These are phyloP conservation scores for Cercospora sp. DNA, from an alignment of 2,329 filamentous ascomycete species.

Conservation along the genomic window DNA sequence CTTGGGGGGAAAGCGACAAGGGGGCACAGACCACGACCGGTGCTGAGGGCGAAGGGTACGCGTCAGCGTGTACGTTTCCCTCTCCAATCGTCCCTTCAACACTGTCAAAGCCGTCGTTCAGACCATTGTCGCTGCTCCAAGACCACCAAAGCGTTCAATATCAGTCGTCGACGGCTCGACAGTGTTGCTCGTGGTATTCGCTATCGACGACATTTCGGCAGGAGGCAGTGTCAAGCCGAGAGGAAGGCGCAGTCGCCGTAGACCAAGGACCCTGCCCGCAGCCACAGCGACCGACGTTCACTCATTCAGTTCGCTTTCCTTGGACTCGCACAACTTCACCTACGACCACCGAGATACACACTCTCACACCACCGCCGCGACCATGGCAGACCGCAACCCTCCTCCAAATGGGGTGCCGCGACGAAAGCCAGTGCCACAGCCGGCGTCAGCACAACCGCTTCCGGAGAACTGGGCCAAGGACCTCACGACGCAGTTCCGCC, in stretches of 20 bases:
- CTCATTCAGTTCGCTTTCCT: background rate
- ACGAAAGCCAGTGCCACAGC: conserved; percentile 35
- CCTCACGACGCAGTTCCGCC: conserved; percentile 80
- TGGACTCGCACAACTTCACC: background rate
- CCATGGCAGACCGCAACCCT: conserved; percentile 32
- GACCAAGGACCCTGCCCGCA: background rate
- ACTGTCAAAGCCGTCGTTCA: conserved; percentile 5
- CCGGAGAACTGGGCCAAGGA: conserved; percentile 73
- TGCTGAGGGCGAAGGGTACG: background rate
- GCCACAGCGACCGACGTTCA: conserved; percentile 2
- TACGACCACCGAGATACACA: background rate
- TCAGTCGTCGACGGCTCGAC: background rate
- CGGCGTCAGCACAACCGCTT: conserved; percentile 28
- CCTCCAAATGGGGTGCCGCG: conserved; percentile 33
- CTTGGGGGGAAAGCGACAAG: background rate
- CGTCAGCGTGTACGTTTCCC: background rate
- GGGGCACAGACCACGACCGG: background rate
- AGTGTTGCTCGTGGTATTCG: background rate
- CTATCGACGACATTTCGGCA: background rate
- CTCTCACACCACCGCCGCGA: conserved; percentile 10
- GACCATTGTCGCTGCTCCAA: background rate
- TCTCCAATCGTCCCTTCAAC: conserved; percentile 2
- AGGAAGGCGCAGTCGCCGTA: background rate
- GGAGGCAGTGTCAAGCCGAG: conserved; percentile 1
- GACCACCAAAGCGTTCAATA: background rate